Evolutionary conservation across 2,329 filamentous ascomycete genomes (phyloP), one percentile per base, ranked within the genome.

Genomic region (Leptographium radiaticola): DNA sequence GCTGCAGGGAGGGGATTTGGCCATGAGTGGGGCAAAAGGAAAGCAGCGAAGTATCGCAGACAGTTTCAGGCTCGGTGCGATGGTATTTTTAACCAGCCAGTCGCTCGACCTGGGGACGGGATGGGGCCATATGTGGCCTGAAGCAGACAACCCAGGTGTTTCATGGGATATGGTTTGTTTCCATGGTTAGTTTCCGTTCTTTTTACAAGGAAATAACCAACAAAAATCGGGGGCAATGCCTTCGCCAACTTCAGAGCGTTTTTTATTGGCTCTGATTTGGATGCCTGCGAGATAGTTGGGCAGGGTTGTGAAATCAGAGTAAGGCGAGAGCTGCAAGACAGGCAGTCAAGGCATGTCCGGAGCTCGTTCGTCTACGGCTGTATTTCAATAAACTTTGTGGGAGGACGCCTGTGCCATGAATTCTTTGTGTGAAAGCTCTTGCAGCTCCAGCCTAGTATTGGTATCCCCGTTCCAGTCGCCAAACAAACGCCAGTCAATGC

Each of bases 181-280:
- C 25, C 25, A 7, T 51, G 49, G 31, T 18, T 50, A n/a, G 36
- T 44, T 44, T 51, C 49, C 20, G 40, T 51, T 46, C 49, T 55
- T 58, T 58, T 58, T 49, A 40, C 38, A 49, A 40, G 39, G 46
- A n/a, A 52, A 56, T 40, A n/a, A 25, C 34, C 46, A 43, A 48
- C 25, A 49, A 31, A 20, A 38, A 20, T 18, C 20, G n/a, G 25
- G 39, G 45, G 45, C 40, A 44, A 38, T n/a, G 15, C 34, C n/a
- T 18, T 31, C 9, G 25, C 49, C 40, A 51, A 34, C 20, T 40
- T 36, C 49, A 51, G 49, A 51, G 49, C 40, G 49, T 46, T 54
- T 54, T 56, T 54, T 50, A 53, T 40, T 54, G 44, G 30, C 55
- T 54, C 47, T 49, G 47, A 16, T 39, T 53, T 53, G 39, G 52